Conservation (phyloP, 2,329 filamentous ascomycete species). For the Magnaporthiopsis rhizophila region DNA sequence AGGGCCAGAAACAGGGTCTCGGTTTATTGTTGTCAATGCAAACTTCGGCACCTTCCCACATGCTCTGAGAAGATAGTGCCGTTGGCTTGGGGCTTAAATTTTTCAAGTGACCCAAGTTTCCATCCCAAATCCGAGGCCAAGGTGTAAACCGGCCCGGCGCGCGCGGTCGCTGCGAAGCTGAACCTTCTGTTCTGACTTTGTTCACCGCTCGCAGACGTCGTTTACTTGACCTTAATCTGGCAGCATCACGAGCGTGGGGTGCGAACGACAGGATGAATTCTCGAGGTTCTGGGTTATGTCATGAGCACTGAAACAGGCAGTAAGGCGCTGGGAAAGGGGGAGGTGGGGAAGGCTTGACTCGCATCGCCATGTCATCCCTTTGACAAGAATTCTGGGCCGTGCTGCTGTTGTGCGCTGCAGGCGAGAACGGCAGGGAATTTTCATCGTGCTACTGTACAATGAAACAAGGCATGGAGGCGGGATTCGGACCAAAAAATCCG, state of each 20-base stretch:
- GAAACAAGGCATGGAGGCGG: not conserved
- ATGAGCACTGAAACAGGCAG: not conserved
- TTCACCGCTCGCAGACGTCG: not conserved
- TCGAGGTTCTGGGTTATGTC: not conserved
- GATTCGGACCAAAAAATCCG: not conserved
- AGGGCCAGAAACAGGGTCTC: not conserved
- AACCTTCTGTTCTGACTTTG: not conserved
- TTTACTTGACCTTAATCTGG: not conserved
- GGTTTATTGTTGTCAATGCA: not conserved
- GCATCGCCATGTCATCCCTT: not conserved
- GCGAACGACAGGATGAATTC: not conserved
- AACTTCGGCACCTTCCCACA: not conserved
- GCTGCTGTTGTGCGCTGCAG: not conserved
- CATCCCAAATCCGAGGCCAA: not conserved
- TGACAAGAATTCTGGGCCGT: not conserved
- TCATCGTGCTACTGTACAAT: not conserved
- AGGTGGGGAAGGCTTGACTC: not conserved
- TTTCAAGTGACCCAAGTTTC: not conserved
- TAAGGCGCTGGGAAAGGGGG: not conserved
- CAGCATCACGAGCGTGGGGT: not conserved
- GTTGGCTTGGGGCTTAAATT: not conserved
- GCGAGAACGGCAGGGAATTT: not conserved
- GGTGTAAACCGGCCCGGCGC: not conserved
- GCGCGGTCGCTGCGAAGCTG: not conserved
- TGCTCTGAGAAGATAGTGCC: not conserved